Conservation (phyloP, 352 stramenopile species). For the Lagenidium giganteum region DNA sequence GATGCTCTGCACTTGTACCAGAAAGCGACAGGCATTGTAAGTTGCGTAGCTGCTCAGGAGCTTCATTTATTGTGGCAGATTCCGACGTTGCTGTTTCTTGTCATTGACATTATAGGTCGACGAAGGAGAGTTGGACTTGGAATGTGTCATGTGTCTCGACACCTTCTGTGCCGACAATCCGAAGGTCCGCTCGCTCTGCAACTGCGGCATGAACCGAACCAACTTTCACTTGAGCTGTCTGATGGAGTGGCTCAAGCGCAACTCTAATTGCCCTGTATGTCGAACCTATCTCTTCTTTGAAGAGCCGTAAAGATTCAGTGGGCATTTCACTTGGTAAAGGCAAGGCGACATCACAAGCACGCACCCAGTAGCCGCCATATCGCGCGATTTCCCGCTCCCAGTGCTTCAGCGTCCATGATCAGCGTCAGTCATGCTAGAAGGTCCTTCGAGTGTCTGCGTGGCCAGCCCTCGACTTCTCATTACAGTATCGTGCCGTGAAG, state of each 20-base stretch:
- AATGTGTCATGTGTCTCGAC: conserved; percentile 45
- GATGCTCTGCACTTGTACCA: conserved; percentile 52
- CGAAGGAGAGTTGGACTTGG: conserved; percentile 44
- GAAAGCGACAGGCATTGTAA: conserved; percentile 35
- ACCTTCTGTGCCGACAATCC: conserved; percentile 65
- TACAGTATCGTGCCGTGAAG: too few relatives aligned
- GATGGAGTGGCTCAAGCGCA: conserved; percentile 69
- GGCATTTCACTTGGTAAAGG: too few relatives aligned
- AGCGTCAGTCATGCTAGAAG: too few relatives aligned
- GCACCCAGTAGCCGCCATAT: too few relatives aligned
- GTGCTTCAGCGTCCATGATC: too few relatives aligned
- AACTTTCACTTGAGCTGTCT: conserved; percentile 82
- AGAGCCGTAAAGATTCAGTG: conserved; percentile 46
- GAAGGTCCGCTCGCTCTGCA: conserved; percentile 72
- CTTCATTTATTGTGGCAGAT: conserved; percentile 1
- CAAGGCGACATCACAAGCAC: too few relatives aligned
- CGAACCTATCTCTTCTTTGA: conserved; percentile 77
- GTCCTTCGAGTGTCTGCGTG: too few relatives aligned
- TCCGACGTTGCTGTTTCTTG: conserved; percentile 2
- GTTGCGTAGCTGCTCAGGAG: neutral
- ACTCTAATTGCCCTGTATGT: conserved; percentile 71
- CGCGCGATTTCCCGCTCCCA: too few relatives aligned
- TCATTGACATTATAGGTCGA: conserved; percentile 31
- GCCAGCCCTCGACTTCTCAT: too few relatives aligned
- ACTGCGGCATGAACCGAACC: conserved; percentile 76